Base-by-base conservation (phyloP, 1,284 basidiomycete species). In the Fomes fomentarius region DNA sequence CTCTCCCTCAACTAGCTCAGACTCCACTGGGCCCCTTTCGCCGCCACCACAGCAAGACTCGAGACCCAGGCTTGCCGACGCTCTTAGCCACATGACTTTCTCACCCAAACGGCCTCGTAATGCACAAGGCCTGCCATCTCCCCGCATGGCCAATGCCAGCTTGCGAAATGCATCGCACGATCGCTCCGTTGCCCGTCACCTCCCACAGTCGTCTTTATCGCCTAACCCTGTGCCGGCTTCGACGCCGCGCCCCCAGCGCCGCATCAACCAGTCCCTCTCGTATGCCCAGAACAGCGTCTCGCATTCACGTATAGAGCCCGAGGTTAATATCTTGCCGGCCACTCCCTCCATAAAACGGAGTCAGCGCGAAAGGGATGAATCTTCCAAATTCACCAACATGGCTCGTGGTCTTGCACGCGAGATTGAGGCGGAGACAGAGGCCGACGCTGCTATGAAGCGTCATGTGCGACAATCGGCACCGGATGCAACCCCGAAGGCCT, bases 21-120 rank as follows among this genome's bases (percentile, higher is more conserved):
- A 52, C 34, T 50, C 53, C 6, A 56, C 62, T 6, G 79, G 79
- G 49, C 75, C 79, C 26, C 70, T 73, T 50, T 71, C 66, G 39
- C 70, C 69, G 24, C 59, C 54, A 24, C 59, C 47, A 0, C 55
- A 65, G 43, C 56, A 62, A n/a, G 60, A 65, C 43, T 59, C 61
- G 10, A 78, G 85, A 40, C 84, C 85, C 6, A 86, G 81, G 63
- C 75, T 91, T 24, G 76, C 84, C 1, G 87, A 90, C 60, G 80
- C 86, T 3, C 76, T 91, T 10, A 77, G 81, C 21, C 80, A 80
- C 25, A 78, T 84, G 33, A 78, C 82, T 0, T 87, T 89, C 67
- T 89, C 87, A 12, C 87, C 87, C 3, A 84, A 85, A 64, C 80
- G 87, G 11, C 89, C 87, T 0, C 80, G 84, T 12, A 81, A 71